Conservation (phyloP, 352 stramenopile genomes). For the Pythium graminicola region DNA sequence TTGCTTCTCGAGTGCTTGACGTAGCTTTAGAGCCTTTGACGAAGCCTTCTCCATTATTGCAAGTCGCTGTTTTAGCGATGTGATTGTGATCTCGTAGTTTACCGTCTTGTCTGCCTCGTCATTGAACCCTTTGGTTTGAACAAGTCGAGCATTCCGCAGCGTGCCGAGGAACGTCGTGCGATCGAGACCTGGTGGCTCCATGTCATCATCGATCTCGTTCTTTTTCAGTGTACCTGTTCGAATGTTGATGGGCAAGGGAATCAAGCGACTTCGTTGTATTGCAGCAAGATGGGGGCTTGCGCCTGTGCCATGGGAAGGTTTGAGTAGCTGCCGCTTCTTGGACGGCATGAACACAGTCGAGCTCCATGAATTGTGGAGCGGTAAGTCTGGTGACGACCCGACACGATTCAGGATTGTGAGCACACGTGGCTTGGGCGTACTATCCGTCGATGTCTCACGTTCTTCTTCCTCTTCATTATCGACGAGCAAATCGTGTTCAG, state of each 20-base stretch:
- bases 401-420: constrained; percentile 48
- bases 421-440: constrained; percentile 2
- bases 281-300: constrained; percentile 34
- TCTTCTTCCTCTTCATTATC: constrained; percentile 9
- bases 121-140: neutral
- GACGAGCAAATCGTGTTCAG: constrained; percentile 16
- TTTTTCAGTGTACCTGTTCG: constrained; percentile 30
- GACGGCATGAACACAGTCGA: constrained; percentile 54
- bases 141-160: neutral
- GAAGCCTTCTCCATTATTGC: constrained; percentile 40
- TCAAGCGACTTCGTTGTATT: constrained; percentile 50
- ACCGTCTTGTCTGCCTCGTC: constrained; percentile 17
- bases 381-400: constrained; percentile 54
- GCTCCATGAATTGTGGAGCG: constrained; percentile 45
- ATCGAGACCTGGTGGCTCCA: neutral
- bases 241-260: constrained; percentile 49
- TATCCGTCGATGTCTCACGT: neutral
- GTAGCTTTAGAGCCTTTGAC: constrained; percentile 13
- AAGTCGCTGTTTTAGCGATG: constrained; percentile 41
- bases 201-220: constrained; percentile 1
- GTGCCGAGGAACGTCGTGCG: constrained; percentile 11
- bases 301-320: constrained; percentile 17
- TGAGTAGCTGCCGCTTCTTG: constrained; percentile 49
- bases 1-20: constrained; percentile 37
- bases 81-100: constrained; percentile 38